phyloP scores from a whole-genome alignment of 2,329 filamentous ascomycete genomes.

The Acarospora socialis region DNA sequence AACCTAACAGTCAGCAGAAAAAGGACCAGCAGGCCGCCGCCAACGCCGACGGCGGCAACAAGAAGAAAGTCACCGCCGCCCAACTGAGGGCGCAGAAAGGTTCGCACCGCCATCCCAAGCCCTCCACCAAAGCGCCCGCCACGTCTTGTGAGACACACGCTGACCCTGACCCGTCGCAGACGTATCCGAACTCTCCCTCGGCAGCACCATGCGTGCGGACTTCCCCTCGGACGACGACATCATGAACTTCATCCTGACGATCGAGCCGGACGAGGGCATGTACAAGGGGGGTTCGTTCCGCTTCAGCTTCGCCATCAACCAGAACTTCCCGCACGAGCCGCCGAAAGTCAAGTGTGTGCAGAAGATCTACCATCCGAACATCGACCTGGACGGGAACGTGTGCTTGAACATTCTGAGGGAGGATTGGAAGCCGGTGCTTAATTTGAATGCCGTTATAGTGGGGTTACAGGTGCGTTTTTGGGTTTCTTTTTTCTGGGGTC shows the following conservation, averaged over 20 bases:
- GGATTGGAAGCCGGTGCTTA: conserved; percentile 98
- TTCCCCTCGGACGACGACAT: conserved; percentile 45
- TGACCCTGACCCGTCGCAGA: conserved; percentile 19
- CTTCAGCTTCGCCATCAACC: conserved; percentile 84
- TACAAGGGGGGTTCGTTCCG: conserved; percentile 81
- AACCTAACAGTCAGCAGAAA: conserved; percentile 22
- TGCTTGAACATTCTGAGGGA: conserved; percentile 94
- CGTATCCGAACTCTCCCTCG: conserved; percentile 36
- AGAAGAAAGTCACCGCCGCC: conserved; percentile 97
- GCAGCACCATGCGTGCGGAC: conserved; percentile 40
- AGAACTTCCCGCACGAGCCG: conserved; percentile 92
- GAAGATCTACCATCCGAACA: conserved; percentile 99
- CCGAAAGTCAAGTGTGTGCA: conserved; percentile 94
- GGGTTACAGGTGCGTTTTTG: conserved; percentile 57
- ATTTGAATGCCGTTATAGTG: conserved; percentile 91
- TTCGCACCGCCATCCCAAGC: conserved; percentile 25
- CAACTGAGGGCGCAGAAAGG: conserved; percentile 94
- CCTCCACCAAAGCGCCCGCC: background rate
- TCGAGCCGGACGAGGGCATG: conserved; percentile 45
- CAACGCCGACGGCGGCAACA: conserved; percentile 68
- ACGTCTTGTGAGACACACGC: no score
- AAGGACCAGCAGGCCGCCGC: conserved; percentile 92
- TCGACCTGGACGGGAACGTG: conserved; percentile 93
- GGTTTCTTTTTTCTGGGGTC: conserved; percentile 1
- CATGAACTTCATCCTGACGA: conserved; percentile 37